Base-by-base conservation (phyloP, 2,329 filamentous ascomycete genomes). In the Verticillium alfalfae region DNA sequence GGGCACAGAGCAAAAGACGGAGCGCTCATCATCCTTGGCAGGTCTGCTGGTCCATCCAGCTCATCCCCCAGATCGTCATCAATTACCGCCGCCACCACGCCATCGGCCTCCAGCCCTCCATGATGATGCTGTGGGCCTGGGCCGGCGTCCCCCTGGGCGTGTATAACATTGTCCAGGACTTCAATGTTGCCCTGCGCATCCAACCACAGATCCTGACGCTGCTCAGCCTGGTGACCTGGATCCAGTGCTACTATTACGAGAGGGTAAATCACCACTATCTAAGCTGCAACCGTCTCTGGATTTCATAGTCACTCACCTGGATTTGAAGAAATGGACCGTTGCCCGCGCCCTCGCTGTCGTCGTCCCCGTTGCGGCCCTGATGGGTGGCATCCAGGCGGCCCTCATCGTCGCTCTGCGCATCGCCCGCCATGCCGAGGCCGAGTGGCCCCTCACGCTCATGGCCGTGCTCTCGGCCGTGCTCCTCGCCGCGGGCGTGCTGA, bases 61-160 rank as follows among this genome's bases (percentile, higher is more conserved):
- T 91, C 34, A 82, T 91, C 34, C 88, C 88, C 0, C 88, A 91
- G 70, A 89, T 91, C 57, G 71, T 87, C 38, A 83, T 89, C 67
- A 91, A 91, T 68, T 86, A 88, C 67, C 81, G 83, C 5, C 79
- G 88, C 1, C 87, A 90, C 70, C 80, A 89, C 75, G 87, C 87
- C 1, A 82, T 78, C 0, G 88, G 88, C 0, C 77, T 91, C 0
- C 87, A 90, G 58, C 81, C 84, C 0, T 84, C 85, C 0, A 90
- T 91, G 88, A 90, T 91, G 87, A 82, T 91, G 70, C 78, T 90
- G 2, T 91, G 88, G 82, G 85, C 86, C 0, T 84, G 80, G 75
- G 88, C 88, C 1, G 88, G 88, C 0, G 84, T 90, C 0, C 88
- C 88, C 0, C 76, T 91, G 0, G 88, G 88, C 2, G 77, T 78